These are phyloP conservation scores for Dryadomyces quercus-mongolicae DNA, from an alignment of 2,329 filamentous ascomycete genomes.

Conservation along the genomic window DNA sequence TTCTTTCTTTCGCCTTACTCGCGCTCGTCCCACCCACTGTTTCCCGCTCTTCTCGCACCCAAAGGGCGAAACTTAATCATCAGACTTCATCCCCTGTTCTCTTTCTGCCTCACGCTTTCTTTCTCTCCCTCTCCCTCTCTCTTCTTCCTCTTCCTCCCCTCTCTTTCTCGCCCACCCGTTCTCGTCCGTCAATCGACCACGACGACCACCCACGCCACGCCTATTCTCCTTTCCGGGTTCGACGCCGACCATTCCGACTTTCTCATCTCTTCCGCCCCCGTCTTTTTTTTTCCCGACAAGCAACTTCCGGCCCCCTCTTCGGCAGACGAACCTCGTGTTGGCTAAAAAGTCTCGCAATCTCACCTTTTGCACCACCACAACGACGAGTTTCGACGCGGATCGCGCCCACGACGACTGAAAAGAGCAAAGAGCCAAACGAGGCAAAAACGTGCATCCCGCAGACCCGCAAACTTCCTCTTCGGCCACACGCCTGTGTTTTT, in stretches of 20 bases:
- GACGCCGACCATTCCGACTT: not conserved
- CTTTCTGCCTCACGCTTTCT: not conserved
- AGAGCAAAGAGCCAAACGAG: too few relatives aligned
- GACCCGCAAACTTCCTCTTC: too few relatives aligned
- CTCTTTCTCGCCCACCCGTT: not conserved
- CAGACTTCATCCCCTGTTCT: conserved; percentile 6
- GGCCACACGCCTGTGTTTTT: not conserved
- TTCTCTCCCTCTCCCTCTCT: not conserved
- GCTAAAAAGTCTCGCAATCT: not conserved
- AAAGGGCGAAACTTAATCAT: conserved; percentile 10
- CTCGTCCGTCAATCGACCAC: conserved; percentile 4
- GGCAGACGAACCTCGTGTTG: not conserved
- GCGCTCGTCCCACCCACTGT: not conserved
- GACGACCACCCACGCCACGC: not conserved
- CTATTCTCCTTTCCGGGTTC: not conserved
- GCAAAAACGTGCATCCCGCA: too few relatives aligned
- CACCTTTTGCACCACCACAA: too few relatives aligned
- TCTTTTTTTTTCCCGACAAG: not conserved
- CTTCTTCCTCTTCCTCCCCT: not conserved
- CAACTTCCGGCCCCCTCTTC: not conserved
- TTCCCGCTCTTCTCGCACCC: not conserved
- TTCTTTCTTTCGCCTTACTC: not conserved
- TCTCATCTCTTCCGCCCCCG: not conserved
- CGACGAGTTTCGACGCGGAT: too few relatives aligned
- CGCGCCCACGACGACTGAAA: too few relatives aligned